Base-by-base conservation (phyloP, 805 yeast genomes). In the Yarrowia sp. region DNA sequence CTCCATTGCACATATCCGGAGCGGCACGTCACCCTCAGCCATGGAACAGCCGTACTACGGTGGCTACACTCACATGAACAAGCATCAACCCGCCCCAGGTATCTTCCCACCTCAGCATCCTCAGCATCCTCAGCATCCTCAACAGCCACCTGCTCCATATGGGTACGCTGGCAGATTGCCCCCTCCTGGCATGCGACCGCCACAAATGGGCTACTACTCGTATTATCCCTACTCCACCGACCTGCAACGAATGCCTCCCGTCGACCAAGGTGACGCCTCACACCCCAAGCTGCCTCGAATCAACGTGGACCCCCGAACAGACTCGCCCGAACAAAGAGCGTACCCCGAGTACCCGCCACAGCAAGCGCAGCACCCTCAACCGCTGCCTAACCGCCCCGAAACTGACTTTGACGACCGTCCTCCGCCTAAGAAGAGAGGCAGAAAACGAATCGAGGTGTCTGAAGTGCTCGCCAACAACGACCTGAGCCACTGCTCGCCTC, bases 281-380 rank as follows among this genome's bases (percentile, higher is more conserved):
- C 61, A 55, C 47, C 61, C 61, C 11, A 55, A 55, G 8, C 38
- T 55, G 47, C 61, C 61, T 10, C 45, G 61, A 9, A 55, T 55
- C 31, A 39, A 31, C 11, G 61, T 41, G 3, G 61, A 53, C 31
- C 61, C 47, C 1, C 28, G 17, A 3, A 15, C 18, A 11, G 43
- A 36, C 35, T 10, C 22, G 32, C 58, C 33, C 3, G 43, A 50
- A 8, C 58, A 28, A 13, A 35, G 32, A 8, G 33, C 57, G 10
- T 48, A 48, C 22, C 18, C 38, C 8, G 53, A 47, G 3, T 47
- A 47, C 53, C 28, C 28, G 3, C 28, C 15, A 9, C 48, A 44
- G 48, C 45, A 42, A 9, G 11, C 50, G 17, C 50, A 44, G 35
- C 50, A 28, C 8, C 36, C 36, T 9, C 50, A 28, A 35, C 50